These are phyloP conservation scores for Agrocybe praecox DNA, from an alignment of 768 basidiomycete species.

Conservation along the genomic window DNA sequence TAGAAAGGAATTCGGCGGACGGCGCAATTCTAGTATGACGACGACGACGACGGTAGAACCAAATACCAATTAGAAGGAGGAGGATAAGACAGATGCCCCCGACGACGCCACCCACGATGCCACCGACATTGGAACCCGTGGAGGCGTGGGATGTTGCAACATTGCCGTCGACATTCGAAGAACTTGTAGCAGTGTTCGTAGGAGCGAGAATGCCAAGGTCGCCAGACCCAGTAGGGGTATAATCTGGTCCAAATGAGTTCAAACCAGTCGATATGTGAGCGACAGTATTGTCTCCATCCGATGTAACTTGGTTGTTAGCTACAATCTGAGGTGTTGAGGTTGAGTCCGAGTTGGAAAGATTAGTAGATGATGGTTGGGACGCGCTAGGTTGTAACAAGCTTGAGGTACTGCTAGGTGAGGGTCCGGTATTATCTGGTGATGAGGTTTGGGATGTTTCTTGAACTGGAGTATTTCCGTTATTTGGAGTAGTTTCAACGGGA, in stretches of 20 bases:
- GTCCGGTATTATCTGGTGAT: too few species aligned
- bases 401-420: too few species aligned
- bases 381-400: too few species aligned
- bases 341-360: too few species aligned
- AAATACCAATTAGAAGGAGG: constrained; percentile 31
- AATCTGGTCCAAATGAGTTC: background rate
- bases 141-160: background rate
- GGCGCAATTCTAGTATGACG: constrained; percentile 52
- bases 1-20: constrained; percentile 55
- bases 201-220: background rate
- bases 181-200: background rate
- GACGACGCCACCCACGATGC: constrained; percentile 56
- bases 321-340: too few species aligned
- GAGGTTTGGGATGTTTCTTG: too few species aligned
- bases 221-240: background rate
- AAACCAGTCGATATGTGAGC: background rate
- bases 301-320: background rate
- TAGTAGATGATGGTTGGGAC: too few species aligned
- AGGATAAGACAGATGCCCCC: constrained; percentile 46
- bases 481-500: too few species aligned
- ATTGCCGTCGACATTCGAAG: background rate
- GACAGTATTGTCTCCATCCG: background rate
- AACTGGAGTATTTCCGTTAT: too few species aligned
- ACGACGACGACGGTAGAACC: constrained; percentile 45
- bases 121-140: constrained; percentile 34